A percentile compares a stretch with the other conserved stretches of the same genome.
These are phyloP conservation scores for Naganishia vishniacii DNA, from an alignment of 768 basidiomycete species.

Conservation along the genomic window DNA sequence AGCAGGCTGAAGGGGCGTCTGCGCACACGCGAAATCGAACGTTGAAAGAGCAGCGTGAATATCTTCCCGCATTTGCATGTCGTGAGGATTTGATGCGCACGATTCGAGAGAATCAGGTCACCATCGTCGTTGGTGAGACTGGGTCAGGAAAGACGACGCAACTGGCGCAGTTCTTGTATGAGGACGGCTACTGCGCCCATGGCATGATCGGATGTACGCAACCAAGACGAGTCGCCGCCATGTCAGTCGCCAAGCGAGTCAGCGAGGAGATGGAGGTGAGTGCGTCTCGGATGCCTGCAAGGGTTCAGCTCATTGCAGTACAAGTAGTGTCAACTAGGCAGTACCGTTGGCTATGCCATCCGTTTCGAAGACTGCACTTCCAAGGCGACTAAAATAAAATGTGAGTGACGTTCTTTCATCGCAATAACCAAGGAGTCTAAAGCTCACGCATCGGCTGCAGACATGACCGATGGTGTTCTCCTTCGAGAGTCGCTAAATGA, in stretches of 20 bases:
- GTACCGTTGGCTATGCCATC: constrained; percentile 90
- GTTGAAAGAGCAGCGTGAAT: constrained; percentile 90
- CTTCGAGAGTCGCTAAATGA: constrained; percentile 97
- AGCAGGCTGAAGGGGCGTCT: constrained; percentile 63
- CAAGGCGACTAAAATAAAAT: constrained; percentile 91
- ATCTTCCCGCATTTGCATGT: constrained; percentile 94
- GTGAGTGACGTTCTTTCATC: constrained; percentile 52
- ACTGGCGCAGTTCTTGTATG: constrained; percentile 87
- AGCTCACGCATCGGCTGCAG: constrained; percentile 51
- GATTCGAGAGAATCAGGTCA: constrained; percentile 91
- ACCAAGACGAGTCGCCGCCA: constrained; percentile 95
- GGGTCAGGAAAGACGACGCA: constrained; percentile 99
- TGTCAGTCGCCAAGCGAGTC: constrained; percentile 99
- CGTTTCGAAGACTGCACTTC: constrained; percentile 98
- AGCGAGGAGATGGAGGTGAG: constrained; percentile 97
- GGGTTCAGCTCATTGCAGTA: background rate
- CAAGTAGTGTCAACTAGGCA: constrained; percentile 74
- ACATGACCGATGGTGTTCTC: constrained; percentile 98
- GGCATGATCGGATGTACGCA: constrained; percentile 96
- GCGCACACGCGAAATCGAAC: constrained; percentile 74
- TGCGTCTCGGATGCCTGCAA: background rate
- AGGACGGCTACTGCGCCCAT: constrained; percentile 86
- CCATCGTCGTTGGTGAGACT: constrained; percentile 98
- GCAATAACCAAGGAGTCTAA: background rate
- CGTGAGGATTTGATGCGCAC: constrained; percentile 83